phyloP scores from a whole-genome alignment of 225 moss, liverwort and hornwort genomes.

The Marchantia polymorpha region DNA sequence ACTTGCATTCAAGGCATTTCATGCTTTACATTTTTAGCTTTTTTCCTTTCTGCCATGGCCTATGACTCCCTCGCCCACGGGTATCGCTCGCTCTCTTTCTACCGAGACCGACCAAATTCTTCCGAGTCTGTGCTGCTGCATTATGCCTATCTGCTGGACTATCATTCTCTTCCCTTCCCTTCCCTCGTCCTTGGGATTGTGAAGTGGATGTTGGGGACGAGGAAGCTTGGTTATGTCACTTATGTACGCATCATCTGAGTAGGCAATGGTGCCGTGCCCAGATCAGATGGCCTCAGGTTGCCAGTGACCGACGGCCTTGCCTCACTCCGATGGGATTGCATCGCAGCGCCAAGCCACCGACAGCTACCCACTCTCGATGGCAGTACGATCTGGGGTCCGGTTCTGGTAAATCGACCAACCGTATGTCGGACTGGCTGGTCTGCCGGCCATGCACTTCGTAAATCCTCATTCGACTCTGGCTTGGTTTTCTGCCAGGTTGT shows the following conservation, averaged over 20 bases:
- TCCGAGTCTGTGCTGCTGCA: not conserved
- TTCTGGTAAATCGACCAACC: not conserved
- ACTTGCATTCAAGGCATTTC: conserved; percentile 1
- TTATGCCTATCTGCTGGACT: not conserved
- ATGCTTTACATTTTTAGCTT: not conserved
- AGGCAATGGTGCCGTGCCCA: too few species aligned
- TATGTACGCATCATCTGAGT: too few species aligned
- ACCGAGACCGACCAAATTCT: too few species aligned
- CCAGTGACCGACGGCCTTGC: too few species aligned
- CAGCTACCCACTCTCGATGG: not conserved
- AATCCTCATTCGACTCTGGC: not conserved
- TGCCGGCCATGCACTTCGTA: not conserved
- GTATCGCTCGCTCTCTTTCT: not conserved
- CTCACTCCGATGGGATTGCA: too few species aligned
- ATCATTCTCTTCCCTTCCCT: not conserved
- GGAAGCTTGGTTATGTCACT: too few species aligned
- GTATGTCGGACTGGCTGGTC: not conserved
- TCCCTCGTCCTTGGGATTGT: too few species aligned
- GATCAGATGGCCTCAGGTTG: too few species aligned
- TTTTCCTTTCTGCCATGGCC: not conserved
- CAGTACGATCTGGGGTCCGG: not conserved
- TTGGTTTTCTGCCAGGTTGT: not conserved
- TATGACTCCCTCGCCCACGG: not conserved
- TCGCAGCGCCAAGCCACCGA: not conserved
- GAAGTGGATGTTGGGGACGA: too few species aligned